Base-by-base conservation (phyloP, 192 early-diverging fungal genomes). In the Podila clonocystis region DNA sequence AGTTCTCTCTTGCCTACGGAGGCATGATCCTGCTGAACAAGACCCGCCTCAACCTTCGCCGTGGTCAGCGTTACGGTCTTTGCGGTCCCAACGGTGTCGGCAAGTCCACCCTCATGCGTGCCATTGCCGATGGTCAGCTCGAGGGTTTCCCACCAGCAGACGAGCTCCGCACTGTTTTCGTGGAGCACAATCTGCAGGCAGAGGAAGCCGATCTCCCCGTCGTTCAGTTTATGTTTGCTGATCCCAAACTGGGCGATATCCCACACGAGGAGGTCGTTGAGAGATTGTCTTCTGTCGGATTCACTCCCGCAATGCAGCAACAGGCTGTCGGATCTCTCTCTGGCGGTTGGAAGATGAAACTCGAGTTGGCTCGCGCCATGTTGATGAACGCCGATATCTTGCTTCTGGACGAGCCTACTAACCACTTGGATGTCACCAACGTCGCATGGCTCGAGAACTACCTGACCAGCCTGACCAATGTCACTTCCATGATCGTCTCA, bases 291-390 rank as follows among this genome's bases (percentile, higher is more conserved):
- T 72, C 75, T 50, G 87, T 92, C 72, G 92, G 91, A 55, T 95
- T 95, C 83, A 90, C 88, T 24, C 75, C 80, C 20, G 74, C 75
- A 58, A 83, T 91, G 67, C 85, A 84, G 65, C 82, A 79, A 52
- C 86, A 91, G 73, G 70, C 89, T 64, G 90, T 95, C 79, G 91
- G 89, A 67, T 84, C 87, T 19, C 89, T 95, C 9, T 92, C 91
- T 68, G 93, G 93, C 82, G 93, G 93, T 63, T 95, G 93, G 93
- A 92, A 93, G 84, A 95, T 95, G 94, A 94, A 94, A 88, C 87
- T 94, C 63, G 92, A 89, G 84, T 88, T 95, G 74, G 93, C 93
- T 13, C 91, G 93, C 82, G 93, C 94, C 62, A 91, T 95, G 90
- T 84, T 95, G 73, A 84, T 87, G 84, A 90, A 94, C 70, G 91